Percentiles rank a stretch among this genome's conserved stretches.
phyloP scores from a whole-genome alignment of 305 asterid genomes.

The Solanum hybrid region DNA sequence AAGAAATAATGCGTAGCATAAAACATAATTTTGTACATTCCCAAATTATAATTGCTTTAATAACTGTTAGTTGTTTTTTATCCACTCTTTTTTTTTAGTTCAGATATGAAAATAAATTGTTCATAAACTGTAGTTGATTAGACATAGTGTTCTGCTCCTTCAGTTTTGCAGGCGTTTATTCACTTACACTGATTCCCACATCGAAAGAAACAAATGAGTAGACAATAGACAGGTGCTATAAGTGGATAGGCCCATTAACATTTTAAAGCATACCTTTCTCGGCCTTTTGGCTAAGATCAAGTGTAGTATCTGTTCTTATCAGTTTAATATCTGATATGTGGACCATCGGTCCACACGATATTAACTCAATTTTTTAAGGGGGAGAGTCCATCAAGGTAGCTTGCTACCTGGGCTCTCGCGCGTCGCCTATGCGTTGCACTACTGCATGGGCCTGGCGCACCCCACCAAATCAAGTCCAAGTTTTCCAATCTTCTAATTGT shows the following conservation, averaged over 20 bases:
- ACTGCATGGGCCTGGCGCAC: not conserved
- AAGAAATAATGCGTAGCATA: not conserved
- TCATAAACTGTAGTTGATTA: not conserved
- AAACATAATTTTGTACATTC: not conserved
- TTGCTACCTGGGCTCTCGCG: not conserved
- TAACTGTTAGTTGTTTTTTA: not conserved
- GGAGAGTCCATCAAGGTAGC: not conserved
- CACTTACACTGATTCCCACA: not conserved
- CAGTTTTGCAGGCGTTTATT: not conserved
- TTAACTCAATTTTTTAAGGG: not conserved
- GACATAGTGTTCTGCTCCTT: not conserved
- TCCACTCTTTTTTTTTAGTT: not conserved
- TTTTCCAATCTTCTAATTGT: not conserved
- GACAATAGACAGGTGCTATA: not conserved
- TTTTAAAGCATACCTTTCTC: not conserved
- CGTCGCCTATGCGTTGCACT: not conserved
- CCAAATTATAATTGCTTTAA: not conserved
- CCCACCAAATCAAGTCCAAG: not conserved
- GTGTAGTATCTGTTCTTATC: no score
- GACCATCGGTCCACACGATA: not conserved
- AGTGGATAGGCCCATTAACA: not conserved
- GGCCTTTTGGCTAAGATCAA: constrained; percentile 20
- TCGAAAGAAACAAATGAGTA: not conserved
- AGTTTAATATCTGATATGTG: not conserved
- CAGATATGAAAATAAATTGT: not conserved